Conservation (phyloP, 345 rosid species). For the Corchorus capsularis region DNA sequence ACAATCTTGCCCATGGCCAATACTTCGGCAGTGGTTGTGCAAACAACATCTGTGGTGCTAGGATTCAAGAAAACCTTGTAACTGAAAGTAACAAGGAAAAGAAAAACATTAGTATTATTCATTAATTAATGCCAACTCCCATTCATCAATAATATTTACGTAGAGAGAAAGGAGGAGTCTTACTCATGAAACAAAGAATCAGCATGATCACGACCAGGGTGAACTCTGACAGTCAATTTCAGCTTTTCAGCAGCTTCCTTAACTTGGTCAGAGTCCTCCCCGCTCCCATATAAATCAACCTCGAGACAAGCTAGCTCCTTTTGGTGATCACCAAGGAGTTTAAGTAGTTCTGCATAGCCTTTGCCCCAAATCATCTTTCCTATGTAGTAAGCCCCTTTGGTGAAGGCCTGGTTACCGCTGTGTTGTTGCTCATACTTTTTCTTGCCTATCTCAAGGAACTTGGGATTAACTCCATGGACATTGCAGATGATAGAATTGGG, state of each 20-base stretch:
- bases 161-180: slow-evolving; percentile 29
- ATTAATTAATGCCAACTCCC: not conserved
- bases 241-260: slow-evolving; percentile 65
- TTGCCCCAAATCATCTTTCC: slow-evolving; percentile 99
- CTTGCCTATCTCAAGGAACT: slow-evolving; percentile 82
- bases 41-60: slow-evolving; percentile 96
- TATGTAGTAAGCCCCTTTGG: slow-evolving; percentile 84
- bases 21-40: slow-evolving; percentile 98
- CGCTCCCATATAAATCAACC: slow-evolving; percentile 81
- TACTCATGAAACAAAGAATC: slow-evolving; percentile 89
- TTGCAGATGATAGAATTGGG: slow-evolving; percentile 77
- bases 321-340: slow-evolving; percentile 68
- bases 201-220: slow-evolving; percentile 88
- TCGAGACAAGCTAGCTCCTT: slow-evolving; percentile 67
- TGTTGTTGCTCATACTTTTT: slow-evolving; percentile 60
- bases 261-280: slow-evolving; percentile 82
- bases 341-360: slow-evolving; percentile 90
- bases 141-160: not conserved
- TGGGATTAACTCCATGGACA: slow-evolving; percentile 96
- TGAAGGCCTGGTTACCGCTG: slow-evolving; percentile 51
- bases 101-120: not conserved
- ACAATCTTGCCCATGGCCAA: slow-evolving; percentile 88
- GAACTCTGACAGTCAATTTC: slow-evolving; percentile 56
- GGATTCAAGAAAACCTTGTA: slow-evolving; percentile 95
- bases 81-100: slow-evolving; percentile 43